Evolutionary conservation across 768 basidiomycete species (phyloP).

Genomic region (Epithele typhae): DNA sequence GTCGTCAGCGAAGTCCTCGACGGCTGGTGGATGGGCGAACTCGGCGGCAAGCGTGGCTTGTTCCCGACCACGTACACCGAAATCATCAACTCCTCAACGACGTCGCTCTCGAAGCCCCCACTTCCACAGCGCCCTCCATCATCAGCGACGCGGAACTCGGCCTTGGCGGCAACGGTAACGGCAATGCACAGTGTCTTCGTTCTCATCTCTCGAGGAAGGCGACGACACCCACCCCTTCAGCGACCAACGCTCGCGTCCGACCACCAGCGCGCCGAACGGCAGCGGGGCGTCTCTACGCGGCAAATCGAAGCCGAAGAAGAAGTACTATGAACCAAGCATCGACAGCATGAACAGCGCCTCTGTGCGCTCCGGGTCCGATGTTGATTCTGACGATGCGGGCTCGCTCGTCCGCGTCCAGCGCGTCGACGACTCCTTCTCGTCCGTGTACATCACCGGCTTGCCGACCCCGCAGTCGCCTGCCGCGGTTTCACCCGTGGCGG

Average conservation of each 20-base stretch:
- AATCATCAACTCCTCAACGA: slow-evolving; percentile 28
- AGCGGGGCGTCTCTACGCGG: too few species aligned
- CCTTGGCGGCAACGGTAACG: slow-evolving; percentile 1
- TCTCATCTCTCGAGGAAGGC: slow-evolving; percentile 25
- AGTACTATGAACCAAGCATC: slow-evolving; percentile 35
- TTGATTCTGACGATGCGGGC: slow-evolving; percentile 41
- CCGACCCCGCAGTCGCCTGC: slow-evolving; percentile 4
- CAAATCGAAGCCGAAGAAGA: slow-evolving; percentile 32
- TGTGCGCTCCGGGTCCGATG: slow-evolving; percentile 18
- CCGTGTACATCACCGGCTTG: slow-evolving; percentile 2
- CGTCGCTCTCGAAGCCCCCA: slow-evolving; percentile 21
- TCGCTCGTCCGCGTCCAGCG: slow-evolving; percentile 16
- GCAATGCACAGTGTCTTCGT: slow-evolving; percentile 4
- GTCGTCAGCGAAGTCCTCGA: slow-evolving; percentile 80
- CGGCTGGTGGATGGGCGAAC: slow-evolving; percentile 89
- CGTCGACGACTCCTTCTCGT: slow-evolving; percentile 13
- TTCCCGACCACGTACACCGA: slow-evolving; percentile 83
- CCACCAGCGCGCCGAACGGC: slow-evolving; percentile 40
- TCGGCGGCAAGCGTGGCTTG: slow-evolving; percentile 65
- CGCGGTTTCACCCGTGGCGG: too few species aligned
- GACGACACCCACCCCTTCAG: slow-evolving; percentile 44
- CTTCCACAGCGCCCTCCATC: slow-evolving; percentile 21
- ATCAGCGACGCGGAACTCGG: slow-evolving; percentile 8
- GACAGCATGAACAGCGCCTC: slow-evolving; percentile 1
- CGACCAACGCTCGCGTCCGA: slow-evolving; percentile 33